Conservation (phyloP, 345 rosid genomes). For the Pistacia integerrima region DNA sequence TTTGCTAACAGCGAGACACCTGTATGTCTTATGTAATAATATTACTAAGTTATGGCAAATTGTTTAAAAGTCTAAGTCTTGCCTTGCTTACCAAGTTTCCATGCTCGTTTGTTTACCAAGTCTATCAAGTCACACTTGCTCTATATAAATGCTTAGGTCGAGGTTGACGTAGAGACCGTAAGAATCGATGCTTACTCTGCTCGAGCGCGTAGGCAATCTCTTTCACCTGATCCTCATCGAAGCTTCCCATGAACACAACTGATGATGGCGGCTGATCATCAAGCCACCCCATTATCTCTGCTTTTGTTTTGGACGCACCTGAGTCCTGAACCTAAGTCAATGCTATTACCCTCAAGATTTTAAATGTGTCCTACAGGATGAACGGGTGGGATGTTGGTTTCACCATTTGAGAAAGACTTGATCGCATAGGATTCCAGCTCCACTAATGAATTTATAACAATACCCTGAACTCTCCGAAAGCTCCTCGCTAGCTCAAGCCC, state of each 20-base stretch:
- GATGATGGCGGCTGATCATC: slow-evolving; percentile 48
- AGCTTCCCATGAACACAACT: slow-evolving; percentile 60
- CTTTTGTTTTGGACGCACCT: not conserved
- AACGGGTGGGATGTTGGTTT: slow-evolving; percentile 30
- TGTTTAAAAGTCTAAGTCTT: too few relatives aligned
- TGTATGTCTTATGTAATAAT: too few relatives aligned
- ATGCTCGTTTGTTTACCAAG: too few relatives aligned
- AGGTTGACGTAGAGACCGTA: slow-evolving; percentile 54
- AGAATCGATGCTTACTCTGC: slow-evolving; percentile 36
- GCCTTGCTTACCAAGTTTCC: too few relatives aligned
- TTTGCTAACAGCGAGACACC: too few relatives aligned
- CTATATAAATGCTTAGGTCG: not conserved
- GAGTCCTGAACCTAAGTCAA: not conserved
- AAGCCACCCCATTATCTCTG: slow-evolving; percentile 52
- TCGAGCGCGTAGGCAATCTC: slow-evolving; percentile 53
- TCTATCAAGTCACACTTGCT: too few relatives aligned
- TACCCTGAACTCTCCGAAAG: slow-evolving; percentile 36
- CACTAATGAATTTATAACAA: slow-evolving; percentile 45
- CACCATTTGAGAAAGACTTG: slow-evolving; percentile 11
- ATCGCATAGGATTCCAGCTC: slow-evolving; percentile 52
- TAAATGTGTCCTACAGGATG: slow-evolving; percentile 57
- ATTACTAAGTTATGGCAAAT: too few relatives aligned
- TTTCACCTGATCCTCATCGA: slow-evolving; percentile 41
- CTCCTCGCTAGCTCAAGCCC: not conserved
- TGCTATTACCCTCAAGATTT: slow-evolving; percentile 26